These are phyloP conservation scores for Rhizomucor pusillus DNA, from an alignment of 371 early-diverging fungal genomes.

Conservation along the genomic window DNA sequence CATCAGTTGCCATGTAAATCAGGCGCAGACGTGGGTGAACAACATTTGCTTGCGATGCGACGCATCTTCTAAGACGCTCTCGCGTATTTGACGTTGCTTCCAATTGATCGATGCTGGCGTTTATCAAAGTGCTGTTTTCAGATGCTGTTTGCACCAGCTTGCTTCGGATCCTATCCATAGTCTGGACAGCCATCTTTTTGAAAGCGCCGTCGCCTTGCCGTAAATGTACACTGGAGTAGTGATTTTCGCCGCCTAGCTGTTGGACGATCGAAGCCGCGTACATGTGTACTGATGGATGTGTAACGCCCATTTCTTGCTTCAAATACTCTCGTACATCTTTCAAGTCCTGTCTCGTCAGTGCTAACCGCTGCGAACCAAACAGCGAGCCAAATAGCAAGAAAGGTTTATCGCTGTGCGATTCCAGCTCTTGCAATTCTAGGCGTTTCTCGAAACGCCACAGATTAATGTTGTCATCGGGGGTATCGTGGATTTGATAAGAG, in stretches of 20 bases:
- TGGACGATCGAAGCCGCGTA: conserved; percentile 14
- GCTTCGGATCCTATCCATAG: conserved; percentile 13
- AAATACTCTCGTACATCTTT: conserved; percentile 8
- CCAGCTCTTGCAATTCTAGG: conserved; percentile 16
- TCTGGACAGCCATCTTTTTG: conserved; percentile 14
- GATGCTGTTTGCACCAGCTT: neutral
- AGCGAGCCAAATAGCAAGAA: conserved; percentile 30
- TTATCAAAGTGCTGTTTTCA: neutral
- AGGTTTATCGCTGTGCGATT: conserved; percentile 21
- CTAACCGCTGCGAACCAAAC: conserved; percentile 28
- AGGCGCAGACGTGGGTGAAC: conserved; percentile 16
- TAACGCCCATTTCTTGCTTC: conserved; percentile 13
- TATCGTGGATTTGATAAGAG: conserved; percentile 34
- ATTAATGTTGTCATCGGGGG: neutral
- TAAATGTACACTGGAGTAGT: conserved; percentile 31
- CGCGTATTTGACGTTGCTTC: neutral
- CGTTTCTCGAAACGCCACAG: conserved; percentile 11
- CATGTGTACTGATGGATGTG: conserved; percentile 21
- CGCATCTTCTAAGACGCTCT: conserved; percentile 5
- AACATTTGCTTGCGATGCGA: conserved; percentile 2
- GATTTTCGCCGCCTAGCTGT: conserved; percentile 25
- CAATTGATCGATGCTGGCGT: neutral
- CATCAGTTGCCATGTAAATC: conserved; percentile 47
- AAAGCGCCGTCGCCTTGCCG: conserved; percentile 36
- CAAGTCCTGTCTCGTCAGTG: conserved; percentile 7